Evolutionary conservation across 2,329 filamentous ascomycete genomes (phyloP).

Genomic region (Leptographium lundbergii): DNA sequence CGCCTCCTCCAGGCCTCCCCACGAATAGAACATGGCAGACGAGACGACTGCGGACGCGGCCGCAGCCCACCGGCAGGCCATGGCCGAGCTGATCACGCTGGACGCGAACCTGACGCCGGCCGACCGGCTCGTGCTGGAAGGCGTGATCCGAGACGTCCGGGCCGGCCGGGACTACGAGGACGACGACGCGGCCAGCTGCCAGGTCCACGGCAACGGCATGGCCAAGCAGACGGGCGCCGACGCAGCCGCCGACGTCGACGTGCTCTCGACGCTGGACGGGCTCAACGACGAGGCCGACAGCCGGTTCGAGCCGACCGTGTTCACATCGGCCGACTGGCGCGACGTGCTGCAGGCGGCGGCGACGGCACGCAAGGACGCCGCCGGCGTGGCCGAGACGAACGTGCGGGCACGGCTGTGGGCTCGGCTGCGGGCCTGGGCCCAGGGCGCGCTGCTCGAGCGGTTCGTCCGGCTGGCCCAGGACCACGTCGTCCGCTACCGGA

Average conservation of each 20-base stretch:
- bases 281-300: conserved; percentile 26
- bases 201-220: conserved; percentile 4
- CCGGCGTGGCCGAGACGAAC: no score
- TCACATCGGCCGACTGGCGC: conserved; percentile 28
- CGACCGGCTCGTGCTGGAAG: conserved; percentile 27
- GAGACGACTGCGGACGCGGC: background rate
- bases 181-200: conserved; percentile 6
- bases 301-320: conserved; percentile 33
- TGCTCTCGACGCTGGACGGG: conserved; percentile 24
- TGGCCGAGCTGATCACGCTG: conserved; percentile 19
- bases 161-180: conserved; percentile 11
- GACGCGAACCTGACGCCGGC: conserved; percentile 27
- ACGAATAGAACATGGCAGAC: background rate
- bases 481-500: conserved; percentile 46
- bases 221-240: background rate
- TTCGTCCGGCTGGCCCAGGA: conserved; percentile 44
- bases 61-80: background rate
- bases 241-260: conserved; percentile 10
- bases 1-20: background rate
- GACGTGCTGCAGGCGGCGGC: conserved; percentile 20
- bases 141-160: conserved; percentile 25
- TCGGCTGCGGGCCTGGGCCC: conserved; percentile 32
- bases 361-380: conserved; percentile 2
- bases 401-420: conserved; percentile 6
- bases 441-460: conserved; percentile 40